Evolutionary conservation across 2,329 filamentous ascomycete genomes (phyloP), one percentile per base, ranked within the genome.

Genomic region (Colletotrichum australisinense): DNA sequence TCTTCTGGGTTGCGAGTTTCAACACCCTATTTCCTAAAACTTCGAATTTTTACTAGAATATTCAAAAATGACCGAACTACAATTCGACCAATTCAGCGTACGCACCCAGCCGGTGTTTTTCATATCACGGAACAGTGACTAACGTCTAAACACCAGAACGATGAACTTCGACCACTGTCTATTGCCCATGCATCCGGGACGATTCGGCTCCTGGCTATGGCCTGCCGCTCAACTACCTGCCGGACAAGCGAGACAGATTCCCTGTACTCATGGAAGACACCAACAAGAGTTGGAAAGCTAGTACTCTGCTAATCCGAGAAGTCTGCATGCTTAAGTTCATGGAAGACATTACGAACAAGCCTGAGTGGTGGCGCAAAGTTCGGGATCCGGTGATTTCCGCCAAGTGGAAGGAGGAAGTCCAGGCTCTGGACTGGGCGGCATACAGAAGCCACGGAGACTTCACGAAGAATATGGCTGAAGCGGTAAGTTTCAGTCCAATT

Each of bases 391-490:
- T 67, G 2, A 78, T 79, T 46, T 72, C 76, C 24, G 60, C 72
- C 28, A 79, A 77, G 42, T 81, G 78, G 78, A 72, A 64, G 28
- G 7, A 24, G 1, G 74, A 75, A 52, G 60, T 72, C 16, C 52
- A 82, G 2, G 70, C 70, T 16, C 76, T 83, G 70, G 74, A 80
- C 53, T 84, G 82, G 81, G 4, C 49, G 1, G 57, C 74, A 4
- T 77, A 76, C 64, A 55, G 72, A 9, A n/a, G 62, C 2, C 60
- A 75, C 63, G 80, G 68, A 0, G 77, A 79, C 30, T 81, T 83
- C 63, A 78, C 79, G 1, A 67, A 77, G 2, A 64, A 56, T 2
- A 82, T 83, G 81, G 80, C 78, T 2, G 76, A 79, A n/a, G 76
- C 77, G 19, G 81, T 81, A 57, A 73, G 79, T 76, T 26, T 19